Evolutionary conservation across 1,284 basidiomycete genomes (phyloP), one percentile per base, ranked within the genome.

Genomic region (Austroboletus niveus): DNA sequence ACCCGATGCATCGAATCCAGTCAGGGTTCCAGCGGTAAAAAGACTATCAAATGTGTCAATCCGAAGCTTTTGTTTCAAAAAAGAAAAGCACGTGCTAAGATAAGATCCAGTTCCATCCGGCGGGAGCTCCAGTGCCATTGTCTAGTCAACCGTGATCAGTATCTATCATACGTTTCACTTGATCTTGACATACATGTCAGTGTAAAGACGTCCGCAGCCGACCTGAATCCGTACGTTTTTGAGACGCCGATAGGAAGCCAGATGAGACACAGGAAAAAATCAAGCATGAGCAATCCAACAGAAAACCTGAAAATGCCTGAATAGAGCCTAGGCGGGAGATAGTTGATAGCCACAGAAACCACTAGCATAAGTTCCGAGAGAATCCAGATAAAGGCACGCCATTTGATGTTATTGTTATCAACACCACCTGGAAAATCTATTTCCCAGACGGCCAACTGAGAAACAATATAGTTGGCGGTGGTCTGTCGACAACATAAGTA

Each of bases 241-340:
- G 83, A 85, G 2, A 91, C 91, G 1, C 88, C 90, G 52, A 94
- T 90, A 1, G 92, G 92, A 40, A 94, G 78, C 92, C 92, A 94
- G 57, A 92, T 89, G 41, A 92, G 66, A 65, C 89, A 91, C 17
- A 94, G 78, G 62, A 92, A 72, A 70, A 93, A 91, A 70, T 94
- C 92, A 44, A 92, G 68, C 75, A 90, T 82, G 69, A 92, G 87
- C 45, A 94, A 64, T 8, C 65, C 74, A 39, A 91, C 73, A 0
- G 88, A 84, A 56, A 88, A 77, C 57, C 81, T 84, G 79, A 94
- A 94, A 24, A 92, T 72, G 12, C 66, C 65, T 1, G 88, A 87
- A 67, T 91, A 94, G 51, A 79, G 61, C 63, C 72, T 77, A 52
- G 89, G 87, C 8, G 90, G 90, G 11, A 94, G 75, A 65, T 91